Percentiles rank a stretch among this genome's conserved stretches.
Conservation (phyloP, 768 basidiomycete genomes). For the Hirschioporus abietinus region DNA sequence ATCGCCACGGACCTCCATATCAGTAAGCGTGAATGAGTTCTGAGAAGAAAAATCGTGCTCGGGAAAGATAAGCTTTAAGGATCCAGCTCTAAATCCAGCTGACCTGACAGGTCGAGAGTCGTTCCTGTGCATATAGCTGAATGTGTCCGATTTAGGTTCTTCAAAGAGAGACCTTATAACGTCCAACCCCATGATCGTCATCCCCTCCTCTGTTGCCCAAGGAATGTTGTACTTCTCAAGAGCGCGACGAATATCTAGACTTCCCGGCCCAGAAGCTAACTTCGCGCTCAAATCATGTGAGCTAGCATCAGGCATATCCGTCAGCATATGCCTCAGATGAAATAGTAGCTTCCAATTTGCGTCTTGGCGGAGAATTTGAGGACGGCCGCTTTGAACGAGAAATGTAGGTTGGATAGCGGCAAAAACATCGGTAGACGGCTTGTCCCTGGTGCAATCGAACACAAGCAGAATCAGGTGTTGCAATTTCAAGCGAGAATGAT, state of each 20-base stretch:
- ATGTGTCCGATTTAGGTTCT: not conserved
- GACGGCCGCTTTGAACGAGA: slow-evolving; percentile 69
- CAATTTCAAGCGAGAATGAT: not conserved
- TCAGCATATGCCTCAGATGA: slow-evolving; percentile 66
- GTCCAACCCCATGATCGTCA: not conserved
- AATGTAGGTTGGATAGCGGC: slow-evolving; percentile 83
- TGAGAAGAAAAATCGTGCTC: not conserved
- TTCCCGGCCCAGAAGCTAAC: not conserved
- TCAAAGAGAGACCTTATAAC: not conserved
- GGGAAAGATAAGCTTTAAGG: not conserved
- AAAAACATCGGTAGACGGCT: slow-evolving; percentile 61
- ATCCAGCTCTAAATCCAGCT: not conserved
- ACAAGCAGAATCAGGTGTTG: slow-evolving; percentile 41
- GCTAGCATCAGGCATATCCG: slow-evolving; percentile 28
- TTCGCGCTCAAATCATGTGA: not conserved
- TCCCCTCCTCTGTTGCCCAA: not conserved
- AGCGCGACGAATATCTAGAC: not conserved
- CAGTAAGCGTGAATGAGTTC: not conserved
- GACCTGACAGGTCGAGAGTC: not conserved
- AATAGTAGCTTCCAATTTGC: slow-evolving; percentile 71
- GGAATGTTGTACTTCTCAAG: not conserved
- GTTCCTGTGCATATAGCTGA: not conserved
- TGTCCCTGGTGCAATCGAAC: slow-evolving; percentile 43
- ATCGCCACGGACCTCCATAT: not conserved
- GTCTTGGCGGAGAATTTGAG: slow-evolving; percentile 63